Evolutionary conservation across 2,329 filamentous ascomycete species (phyloP), one percentile per base, ranked within the genome.

Genomic region (Paecilomyces sp.): DNA sequence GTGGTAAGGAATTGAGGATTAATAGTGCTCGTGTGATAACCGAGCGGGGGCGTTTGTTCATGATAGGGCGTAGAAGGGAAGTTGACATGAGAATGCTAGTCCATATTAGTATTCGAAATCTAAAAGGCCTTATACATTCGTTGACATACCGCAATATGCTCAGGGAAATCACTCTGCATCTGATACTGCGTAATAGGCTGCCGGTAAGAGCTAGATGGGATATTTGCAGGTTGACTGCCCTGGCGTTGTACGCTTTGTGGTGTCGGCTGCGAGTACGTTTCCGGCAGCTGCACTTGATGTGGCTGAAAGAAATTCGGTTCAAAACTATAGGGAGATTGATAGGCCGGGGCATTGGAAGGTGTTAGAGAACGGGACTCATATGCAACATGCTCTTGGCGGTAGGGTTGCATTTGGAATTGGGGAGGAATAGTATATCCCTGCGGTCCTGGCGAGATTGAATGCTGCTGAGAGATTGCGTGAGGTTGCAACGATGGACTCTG

Each of bases 1-100:
- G 70, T 60, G 28, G 70, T 71, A 5, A 77, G 67, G 47, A 72
- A 77, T 33, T 74, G 74, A 0, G 75, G 75, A 55, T 77, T 72
- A 54, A 77, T 77, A 3, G 74, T 76, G 41, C 41, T 33, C 68
- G 71, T 58, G 3, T 74, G 70, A 52, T 68, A 70, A 13, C 62
- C 58, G 15, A 70, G 61, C 53, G 59, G 62, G 3, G 62, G 60
- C 18, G 65, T 61, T 25, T 62, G 59, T 12, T 67, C 64, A 12
- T 67, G 28, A 57, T 71, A 77, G 28, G 71, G 68, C 55, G 68
- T 68, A 3, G 67, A 60, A 47, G 41, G n/a, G 47, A 74, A 70
- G 56, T 70, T 66, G 25, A 74, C 67, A 11, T 67, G 65, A 41
- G 66, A 59, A 55, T 67, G 63, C 67, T 72, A 58, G 1, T 47